Percentiles rank a stretch among this genome's conserved stretches.
Conservation (phyloP, 305 asterid species). For the Caryopteris hybrid region DNA sequence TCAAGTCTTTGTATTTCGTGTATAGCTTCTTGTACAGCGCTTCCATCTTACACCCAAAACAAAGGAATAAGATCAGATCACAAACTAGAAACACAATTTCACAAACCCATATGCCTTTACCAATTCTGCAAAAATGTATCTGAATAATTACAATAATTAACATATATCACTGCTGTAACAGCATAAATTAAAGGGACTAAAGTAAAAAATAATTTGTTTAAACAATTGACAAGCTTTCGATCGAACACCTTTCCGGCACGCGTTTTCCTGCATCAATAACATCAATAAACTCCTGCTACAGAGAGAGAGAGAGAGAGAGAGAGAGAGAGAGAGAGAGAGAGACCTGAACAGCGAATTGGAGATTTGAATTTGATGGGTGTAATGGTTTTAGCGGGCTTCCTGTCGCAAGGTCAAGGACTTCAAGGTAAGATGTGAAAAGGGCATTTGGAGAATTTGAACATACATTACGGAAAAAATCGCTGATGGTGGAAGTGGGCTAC, state of each 20-base stretch:
- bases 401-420: too few relatives aligned
- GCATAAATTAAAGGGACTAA: background rate
- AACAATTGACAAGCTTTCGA: background rate
- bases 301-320: background rate
- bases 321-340: background rate
- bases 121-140: background rate
- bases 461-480: too few relatives aligned
- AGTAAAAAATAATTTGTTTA: background rate
- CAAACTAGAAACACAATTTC: background rate
- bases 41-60: conserved; percentile 31
- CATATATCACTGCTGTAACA: too few relatives aligned
- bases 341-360: background rate
- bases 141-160: too few relatives aligned
- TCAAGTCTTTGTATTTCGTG: conserved; percentile 48
- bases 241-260: background rate
- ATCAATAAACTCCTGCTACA: too few relatives aligned
- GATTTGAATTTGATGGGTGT: background rate
- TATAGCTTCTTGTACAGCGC: conserved; percentile 61
- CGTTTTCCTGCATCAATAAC: background rate
- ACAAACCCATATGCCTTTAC: background rate
- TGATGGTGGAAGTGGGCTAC: too few relatives aligned
- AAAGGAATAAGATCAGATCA: too few relatives aligned
- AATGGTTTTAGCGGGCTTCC: background rate
- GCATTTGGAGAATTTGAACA: too few relatives aligned
- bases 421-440: too few relatives aligned